These are phyloP conservation scores for Trichopus zeylanicus DNA, from an alignment of 116 monocot genomes.

Conservation along the genomic window DNA sequence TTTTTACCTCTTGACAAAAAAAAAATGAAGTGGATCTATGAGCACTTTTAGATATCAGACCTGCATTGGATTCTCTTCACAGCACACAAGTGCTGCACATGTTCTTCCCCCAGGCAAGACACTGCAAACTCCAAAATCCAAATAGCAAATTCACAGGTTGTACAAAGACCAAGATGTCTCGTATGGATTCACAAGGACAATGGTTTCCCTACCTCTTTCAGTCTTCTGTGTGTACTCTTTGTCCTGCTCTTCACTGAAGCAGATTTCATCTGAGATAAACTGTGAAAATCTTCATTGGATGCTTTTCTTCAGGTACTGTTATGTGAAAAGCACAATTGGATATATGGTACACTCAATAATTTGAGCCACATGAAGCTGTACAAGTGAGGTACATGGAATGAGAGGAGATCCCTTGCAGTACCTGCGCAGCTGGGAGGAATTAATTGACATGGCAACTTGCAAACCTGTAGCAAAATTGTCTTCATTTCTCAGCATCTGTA, in stretches of 20 bases:
- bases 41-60: too few species aligned
- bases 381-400: not conserved
- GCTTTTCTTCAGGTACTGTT: too few species aligned
- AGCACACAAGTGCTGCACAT: too few species aligned
- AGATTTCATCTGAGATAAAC: too few species aligned
- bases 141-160: not conserved
- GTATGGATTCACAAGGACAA: not conserved
- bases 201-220: not conserved
- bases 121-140: not conserved
- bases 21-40: too few species aligned
- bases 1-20: too few species aligned
- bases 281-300: not conserved
- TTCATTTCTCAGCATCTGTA: too few species aligned
- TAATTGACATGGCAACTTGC: not conserved
- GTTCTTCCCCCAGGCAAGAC: too few species aligned
- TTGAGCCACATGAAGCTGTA: not conserved
- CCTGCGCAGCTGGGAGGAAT: not conserved
- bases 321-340: not conserved
- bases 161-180: not conserved
- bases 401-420: not conserved
- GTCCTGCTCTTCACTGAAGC: not conserved
- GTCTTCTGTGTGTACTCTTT: not conserved
- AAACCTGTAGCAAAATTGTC: too few species aligned
- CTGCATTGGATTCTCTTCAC: constrained; percentile 1
- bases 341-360: not conserved